These are phyloP conservation scores for Tothia fuscella DNA, from an alignment of 2,329 filamentous ascomycete species.

Conservation along the genomic window DNA sequence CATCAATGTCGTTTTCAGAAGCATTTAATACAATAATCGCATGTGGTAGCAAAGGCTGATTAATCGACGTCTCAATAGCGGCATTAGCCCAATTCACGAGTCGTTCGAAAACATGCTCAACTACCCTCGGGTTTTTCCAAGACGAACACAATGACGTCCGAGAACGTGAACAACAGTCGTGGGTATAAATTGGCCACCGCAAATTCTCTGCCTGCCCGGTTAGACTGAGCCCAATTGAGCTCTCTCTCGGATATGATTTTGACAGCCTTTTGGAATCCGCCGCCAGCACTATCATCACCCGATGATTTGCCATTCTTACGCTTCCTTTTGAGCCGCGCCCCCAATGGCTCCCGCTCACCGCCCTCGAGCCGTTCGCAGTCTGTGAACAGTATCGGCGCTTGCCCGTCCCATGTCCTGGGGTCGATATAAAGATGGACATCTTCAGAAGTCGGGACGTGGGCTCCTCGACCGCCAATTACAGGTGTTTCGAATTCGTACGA, in stretches of 20 bases:
- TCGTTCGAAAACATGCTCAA: conserved; percentile 31
- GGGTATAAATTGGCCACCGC: conserved; percentile 30
- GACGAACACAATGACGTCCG: conserved; percentile 32
- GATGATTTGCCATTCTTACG: background rate
- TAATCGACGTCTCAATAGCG: conserved; percentile 40
- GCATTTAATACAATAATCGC: conserved; percentile 43
- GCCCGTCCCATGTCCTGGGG: conserved; percentile 26
- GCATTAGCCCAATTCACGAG: conserved; percentile 39
- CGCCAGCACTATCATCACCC: background rate
- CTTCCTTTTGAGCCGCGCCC: conserved; percentile 10
- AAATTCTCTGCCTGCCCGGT: conserved; percentile 21
- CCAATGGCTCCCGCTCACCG: conserved; percentile 31
- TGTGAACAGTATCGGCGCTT: conserved; percentile 34
- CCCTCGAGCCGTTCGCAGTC: conserved; percentile 43
- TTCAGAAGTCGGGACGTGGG: conserved; percentile 34
- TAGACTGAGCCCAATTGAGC: conserved; percentile 20
- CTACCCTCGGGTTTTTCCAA: conserved; percentile 18
- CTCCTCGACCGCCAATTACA: conserved; percentile 32
- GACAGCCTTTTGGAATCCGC: background rate
- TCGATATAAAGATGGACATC: conserved; percentile 43
- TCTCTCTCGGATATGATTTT: conserved; percentile 8
- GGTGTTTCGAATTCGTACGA: conserved; percentile 23
- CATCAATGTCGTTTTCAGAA: conserved; percentile 26
- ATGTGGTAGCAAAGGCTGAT: conserved; percentile 44
- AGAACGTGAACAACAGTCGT: conserved; percentile 31